Conservation (phyloP, 148 eudicot genomes). For the Vaccinium myrtillus region DNA sequence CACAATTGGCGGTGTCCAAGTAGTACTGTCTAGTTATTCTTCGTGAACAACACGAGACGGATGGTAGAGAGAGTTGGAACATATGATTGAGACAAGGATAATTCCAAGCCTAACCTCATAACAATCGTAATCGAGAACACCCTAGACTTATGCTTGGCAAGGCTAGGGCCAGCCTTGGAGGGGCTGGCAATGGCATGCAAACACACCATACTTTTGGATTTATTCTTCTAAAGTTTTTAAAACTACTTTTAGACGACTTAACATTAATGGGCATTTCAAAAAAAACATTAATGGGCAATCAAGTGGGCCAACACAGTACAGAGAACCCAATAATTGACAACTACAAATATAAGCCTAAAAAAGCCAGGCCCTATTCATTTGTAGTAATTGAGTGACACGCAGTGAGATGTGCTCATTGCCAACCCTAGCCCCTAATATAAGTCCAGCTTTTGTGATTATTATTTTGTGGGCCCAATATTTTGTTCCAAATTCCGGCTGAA, state of each 20-base stretch:
- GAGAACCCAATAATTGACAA: conserved; percentile 1
- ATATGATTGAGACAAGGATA: not conserved
- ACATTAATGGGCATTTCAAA: conserved; percentile 7
- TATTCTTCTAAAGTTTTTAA: not conserved
- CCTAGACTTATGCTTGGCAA: not conserved
- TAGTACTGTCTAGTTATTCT: too few species aligned
- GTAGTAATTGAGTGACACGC: not conserved
- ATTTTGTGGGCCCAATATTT: conserved; percentile 1
- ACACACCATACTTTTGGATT: not conserved
- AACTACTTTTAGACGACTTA: not conserved
- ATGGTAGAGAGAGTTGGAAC: not conserved
- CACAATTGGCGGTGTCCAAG: not conserved
- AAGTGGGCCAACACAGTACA: not conserved
- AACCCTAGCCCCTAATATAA: not conserved
- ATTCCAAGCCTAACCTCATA: not conserved
- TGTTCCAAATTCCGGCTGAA: conserved; percentile 12
- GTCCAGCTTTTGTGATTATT: not conserved
- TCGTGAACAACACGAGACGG: not conserved
- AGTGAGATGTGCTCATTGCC: not conserved
- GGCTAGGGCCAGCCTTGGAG: not conserved
- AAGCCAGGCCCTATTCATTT: not conserved
- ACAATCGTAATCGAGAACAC: not conserved
- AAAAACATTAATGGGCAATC: conserved; percentile 3
- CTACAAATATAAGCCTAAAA: not conserved
- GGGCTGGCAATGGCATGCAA: not conserved